These are phyloP conservation scores for Thielaviopsis musarum DNA, from an alignment of 2,329 filamentous ascomycete genomes.

Conservation along the genomic window DNA sequence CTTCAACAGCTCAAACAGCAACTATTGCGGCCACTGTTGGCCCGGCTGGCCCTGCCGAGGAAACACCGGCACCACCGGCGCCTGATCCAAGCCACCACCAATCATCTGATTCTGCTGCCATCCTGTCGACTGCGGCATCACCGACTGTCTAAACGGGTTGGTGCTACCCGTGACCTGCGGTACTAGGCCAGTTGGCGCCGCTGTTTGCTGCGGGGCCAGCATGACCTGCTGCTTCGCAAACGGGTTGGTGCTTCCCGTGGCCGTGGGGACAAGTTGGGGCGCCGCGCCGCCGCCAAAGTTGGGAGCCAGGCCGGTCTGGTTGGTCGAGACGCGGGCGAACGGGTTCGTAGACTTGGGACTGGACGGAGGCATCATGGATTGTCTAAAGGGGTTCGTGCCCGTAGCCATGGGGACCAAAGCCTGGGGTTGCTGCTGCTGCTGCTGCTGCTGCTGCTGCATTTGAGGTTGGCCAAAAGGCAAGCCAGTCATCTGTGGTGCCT, in stretches of 20 bases:
- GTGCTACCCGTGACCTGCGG: constrained; percentile 75
- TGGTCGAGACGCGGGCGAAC: constrained; percentile 46
- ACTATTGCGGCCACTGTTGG: constrained; percentile 37
- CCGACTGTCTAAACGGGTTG: constrained; percentile 86
- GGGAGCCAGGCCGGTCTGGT: neutral
- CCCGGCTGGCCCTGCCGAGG: constrained; percentile 55
- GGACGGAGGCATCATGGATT: constrained; percentile 55
- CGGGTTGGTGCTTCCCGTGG: constrained; percentile 39
- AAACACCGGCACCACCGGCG: constrained; percentile 71
- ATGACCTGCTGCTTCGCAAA: constrained; percentile 32
- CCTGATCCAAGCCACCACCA: constrained; percentile 61
- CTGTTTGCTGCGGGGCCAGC: constrained; percentile 21
- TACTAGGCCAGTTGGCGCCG: constrained; percentile 36
- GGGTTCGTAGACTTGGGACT: constrained; percentile 65
- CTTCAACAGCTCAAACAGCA: neutral
- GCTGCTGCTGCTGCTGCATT: constrained; percentile 23
- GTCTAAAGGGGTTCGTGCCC: constrained; percentile 77
- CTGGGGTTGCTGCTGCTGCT: constrained; percentile 21
- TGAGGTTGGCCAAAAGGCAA: constrained; percentile 12
- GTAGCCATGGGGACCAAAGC: constrained; percentile 19
- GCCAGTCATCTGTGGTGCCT: constrained; percentile 1
- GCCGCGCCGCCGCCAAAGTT: constrained; percentile 13
- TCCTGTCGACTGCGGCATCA: constrained; percentile 75
- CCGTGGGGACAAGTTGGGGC: constrained; percentile 29
- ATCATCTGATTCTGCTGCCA: constrained; percentile 71